phyloP scores from a whole-genome alignment of 2,329 filamentous ascomycete genomes.

The Sclerotinia minor region DNA sequence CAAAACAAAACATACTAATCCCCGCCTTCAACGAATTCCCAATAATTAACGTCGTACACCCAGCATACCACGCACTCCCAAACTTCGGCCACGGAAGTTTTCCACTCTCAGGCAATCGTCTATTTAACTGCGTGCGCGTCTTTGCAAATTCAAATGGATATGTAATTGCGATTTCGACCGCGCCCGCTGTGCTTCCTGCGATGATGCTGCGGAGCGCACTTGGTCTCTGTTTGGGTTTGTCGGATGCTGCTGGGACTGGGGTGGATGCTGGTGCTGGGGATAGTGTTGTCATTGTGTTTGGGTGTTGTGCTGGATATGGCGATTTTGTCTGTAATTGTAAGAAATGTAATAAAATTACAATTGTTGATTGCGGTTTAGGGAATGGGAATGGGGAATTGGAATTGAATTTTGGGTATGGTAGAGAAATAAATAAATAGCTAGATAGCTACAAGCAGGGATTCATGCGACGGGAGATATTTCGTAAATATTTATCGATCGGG shows the following conservation, averaged over 20 bases:
- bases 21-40: conserved; percentile 96
- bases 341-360: not conserved
- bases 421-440: not conserved
- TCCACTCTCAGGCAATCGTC: conserved; percentile 73
- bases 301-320: not conserved
- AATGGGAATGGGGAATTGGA: not conserved
- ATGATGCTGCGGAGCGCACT: conserved; percentile 86
- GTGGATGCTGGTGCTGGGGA: conserved; percentile 27
- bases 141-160: conserved; percentile 97
- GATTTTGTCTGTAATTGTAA: not conserved
- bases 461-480: not conserved
- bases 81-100: conserved; percentile 96
- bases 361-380: not conserved
- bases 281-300: not conserved
- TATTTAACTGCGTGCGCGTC: conserved; percentile 91
- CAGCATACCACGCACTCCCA: conserved; percentile 93
- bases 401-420: too few relatives aligned
- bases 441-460: not conserved
- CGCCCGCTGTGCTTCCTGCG: conserved; percentile 90
- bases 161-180: conserved; percentile 74
- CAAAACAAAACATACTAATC: conserved; percentile 82
- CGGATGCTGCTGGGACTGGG: conserved; percentile 18
- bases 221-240: conserved; percentile 54
- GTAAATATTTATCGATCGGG: not conserved
- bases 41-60: conserved; percentile 94